These are phyloP conservation scores for Heliocybe sulcata DNA, from an alignment of 1,284 basidiomycete species.

Conservation along the genomic window DNA sequence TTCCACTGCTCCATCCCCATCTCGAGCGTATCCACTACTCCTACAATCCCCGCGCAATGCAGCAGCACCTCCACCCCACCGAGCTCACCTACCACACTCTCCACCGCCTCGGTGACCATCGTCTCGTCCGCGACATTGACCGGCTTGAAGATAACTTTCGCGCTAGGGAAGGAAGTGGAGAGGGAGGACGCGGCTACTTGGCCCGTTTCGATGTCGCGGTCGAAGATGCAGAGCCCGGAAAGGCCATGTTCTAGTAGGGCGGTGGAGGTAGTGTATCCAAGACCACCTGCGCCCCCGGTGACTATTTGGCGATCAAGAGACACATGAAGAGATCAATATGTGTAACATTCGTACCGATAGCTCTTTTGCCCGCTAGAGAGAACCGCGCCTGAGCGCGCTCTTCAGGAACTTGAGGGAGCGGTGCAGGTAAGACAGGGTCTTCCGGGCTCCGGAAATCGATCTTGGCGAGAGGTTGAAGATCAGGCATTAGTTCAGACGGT, in stretches of 20 bases:
- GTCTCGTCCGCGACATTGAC: constrained; percentile 30
- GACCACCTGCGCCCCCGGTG: constrained; percentile 32
- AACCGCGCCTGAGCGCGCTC: background rate
- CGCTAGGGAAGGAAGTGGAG: constrained; percentile 24
- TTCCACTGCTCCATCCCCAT: constrained; percentile 25
- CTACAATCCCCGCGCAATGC: constrained; percentile 35
- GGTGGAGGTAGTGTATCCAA: constrained; percentile 26
- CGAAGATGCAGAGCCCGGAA: constrained; percentile 30
- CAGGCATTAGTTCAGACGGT: background rate
- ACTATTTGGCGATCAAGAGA: constrained; percentile 20
- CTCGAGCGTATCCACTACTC: constrained; percentile 22
- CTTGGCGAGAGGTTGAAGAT: background rate
- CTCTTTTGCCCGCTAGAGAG: background rate
- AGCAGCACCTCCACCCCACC: constrained; percentile 28
- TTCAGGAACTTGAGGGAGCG: background rate
- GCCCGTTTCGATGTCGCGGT: constrained; percentile 17
- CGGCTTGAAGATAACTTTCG: constrained; percentile 22
- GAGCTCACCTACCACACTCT: constrained; percentile 19
- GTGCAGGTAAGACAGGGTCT: background rate
- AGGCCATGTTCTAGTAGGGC: constrained; percentile 35
- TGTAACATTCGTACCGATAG: background rate
- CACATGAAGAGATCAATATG: background rate
- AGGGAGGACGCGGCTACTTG: constrained; percentile 18
- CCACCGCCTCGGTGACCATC: constrained; percentile 20
- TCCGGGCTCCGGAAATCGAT: background rate